Evolutionary conservation across 176 grass and related monocot genomes (phyloP).

Genomic region (Chloris gayana): DNA sequence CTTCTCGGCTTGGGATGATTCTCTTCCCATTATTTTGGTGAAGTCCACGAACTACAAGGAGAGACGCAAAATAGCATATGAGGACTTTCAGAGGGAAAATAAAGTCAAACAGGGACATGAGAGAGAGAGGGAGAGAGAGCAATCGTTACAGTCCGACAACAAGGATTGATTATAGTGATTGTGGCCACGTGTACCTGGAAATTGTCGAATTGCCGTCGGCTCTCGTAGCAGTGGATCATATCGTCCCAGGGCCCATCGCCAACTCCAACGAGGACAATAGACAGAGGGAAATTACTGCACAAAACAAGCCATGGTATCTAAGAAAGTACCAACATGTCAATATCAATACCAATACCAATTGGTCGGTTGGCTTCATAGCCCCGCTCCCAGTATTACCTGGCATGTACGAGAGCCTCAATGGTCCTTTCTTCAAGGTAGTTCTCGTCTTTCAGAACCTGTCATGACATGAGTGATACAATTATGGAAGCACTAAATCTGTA

Average conservation of each 20-base stretch:
- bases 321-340: not conserved
- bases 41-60: slow-evolving; percentile 74
- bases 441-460: slow-evolving; percentile 33
- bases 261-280: slow-evolving; percentile 62
- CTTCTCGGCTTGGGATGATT: slow-evolving; percentile 39
- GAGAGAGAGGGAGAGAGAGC: not conserved
- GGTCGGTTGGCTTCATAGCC: not conserved
- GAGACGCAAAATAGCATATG: not conserved
- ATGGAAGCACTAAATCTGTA: not conserved
- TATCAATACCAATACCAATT: not conserved
- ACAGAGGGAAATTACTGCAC: slow-evolving; percentile 55
- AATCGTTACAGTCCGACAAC: not conserved
- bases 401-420: slow-evolving; percentile 24
- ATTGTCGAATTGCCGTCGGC: slow-evolving; percentile 44
- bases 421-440: slow-evolving; percentile 47
- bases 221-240: slow-evolving; percentile 32
- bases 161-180: not conserved
- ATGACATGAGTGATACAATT: not conserved
- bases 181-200: slow-evolving; percentile 40
- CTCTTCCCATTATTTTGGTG: slow-evolving; percentile 63
- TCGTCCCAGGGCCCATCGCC: slow-evolving; percentile 58
- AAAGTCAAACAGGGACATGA: not conserved
- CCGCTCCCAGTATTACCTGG: slow-evolving; percentile 29
- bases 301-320: not conserved
- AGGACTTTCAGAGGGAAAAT: not conserved